Conservation (phyloP, 2,329 filamentous ascomycete species). For the Talaromyces sp. region DNA sequence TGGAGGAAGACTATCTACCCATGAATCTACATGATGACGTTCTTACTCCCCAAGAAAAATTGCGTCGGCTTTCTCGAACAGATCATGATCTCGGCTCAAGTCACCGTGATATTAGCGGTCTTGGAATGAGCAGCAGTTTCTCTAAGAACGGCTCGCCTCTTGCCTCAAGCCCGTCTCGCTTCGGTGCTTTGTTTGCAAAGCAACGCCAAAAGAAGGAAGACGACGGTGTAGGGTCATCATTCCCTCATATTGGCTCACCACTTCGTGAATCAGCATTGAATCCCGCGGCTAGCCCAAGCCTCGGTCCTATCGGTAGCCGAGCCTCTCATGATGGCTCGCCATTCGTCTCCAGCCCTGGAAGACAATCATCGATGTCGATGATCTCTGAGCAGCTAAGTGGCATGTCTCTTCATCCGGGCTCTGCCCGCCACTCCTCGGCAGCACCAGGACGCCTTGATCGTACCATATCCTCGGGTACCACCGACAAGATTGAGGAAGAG, state of each 20-base stretch:
- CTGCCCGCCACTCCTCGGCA: conserved; percentile 40
- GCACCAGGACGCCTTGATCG: conserved; percentile 45
- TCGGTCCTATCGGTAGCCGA: conserved; percentile 54
- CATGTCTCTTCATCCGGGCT: conserved; percentile 47
- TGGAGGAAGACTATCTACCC: conserved; percentile 88
- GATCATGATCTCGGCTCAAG: conserved; percentile 54
- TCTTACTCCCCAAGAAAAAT: conserved; percentile 63
- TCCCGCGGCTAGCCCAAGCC: conserved; percentile 52
- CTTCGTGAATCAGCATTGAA: conserved; percentile 63
- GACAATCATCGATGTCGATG: conserved; percentile 63
- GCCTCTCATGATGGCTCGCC: conserved; percentile 53
- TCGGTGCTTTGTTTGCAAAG: conserved; percentile 61
- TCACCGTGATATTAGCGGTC: conserved; percentile 52
- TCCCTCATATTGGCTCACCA: conserved; percentile 67
- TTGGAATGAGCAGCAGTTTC: conserved; percentile 54
- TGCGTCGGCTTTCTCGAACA: conserved; percentile 61
- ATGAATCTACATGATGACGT: conserved; percentile 66
- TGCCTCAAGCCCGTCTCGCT: conserved; percentile 64
- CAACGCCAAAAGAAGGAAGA: conserved; percentile 56
- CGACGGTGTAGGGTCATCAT: conserved; percentile 51
- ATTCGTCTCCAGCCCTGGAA: conserved; percentile 58
- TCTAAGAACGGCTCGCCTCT: conserved; percentile 59
- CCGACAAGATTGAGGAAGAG: conserved; percentile 51
- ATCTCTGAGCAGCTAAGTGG: conserved; percentile 60
- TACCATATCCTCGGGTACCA: conserved; percentile 48